A percentile compares a stretch with the other conserved stretches of the same genome.
phyloP scores from a whole-genome alignment of 2,329 filamentous ascomycete species.

The Curvularia lunata region DNA sequence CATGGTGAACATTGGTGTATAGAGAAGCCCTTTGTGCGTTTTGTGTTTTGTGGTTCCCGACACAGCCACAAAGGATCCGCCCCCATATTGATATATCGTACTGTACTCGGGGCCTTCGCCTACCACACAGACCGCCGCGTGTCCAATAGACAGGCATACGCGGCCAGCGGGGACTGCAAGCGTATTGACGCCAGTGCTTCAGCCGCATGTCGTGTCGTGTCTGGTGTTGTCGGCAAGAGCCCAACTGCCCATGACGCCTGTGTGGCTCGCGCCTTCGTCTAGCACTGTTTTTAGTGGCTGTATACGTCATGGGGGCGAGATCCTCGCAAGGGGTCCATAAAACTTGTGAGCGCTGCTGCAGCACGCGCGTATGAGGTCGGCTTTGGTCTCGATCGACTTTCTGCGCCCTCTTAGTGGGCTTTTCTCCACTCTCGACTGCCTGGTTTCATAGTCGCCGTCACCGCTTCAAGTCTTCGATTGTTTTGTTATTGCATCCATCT shows the following conservation, averaged over 20 bases:
- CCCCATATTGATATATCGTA: not conserved
- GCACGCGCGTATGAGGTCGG: slow-evolving; percentile 31
- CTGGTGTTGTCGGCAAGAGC: slow-evolving; percentile 5
- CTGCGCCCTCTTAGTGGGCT: not conserved
- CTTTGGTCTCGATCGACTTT: slow-evolving; percentile 9
- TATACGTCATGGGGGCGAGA: slow-evolving; percentile 33
- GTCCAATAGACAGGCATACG: slow-evolving; percentile 15
- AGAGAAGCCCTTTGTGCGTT: not conserved
- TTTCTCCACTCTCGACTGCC: slow-evolving; percentile 3
- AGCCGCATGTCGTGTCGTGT: slow-evolving; percentile 10
- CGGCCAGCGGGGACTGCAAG: slow-evolving; percentile 12
- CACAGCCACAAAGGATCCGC: slow-evolving; percentile 8
- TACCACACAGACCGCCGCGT: slow-evolving; percentile 2
- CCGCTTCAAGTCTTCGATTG: not conserved
- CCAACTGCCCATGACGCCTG: slow-evolving; percentile 12
- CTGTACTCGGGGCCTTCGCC: not conserved
- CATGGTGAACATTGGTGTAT: not conserved
- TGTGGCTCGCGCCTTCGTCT: slow-evolving; percentile 10
- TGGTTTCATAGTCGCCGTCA: slow-evolving; percentile 8
- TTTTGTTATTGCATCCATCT: not conserved
- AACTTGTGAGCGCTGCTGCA: slow-evolving; percentile 25
- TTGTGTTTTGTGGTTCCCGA: not conserved
- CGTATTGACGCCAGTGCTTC: slow-evolving; percentile 13
- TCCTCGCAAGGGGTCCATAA: slow-evolving; percentile 29
- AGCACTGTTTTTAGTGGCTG: slow-evolving; percentile 12